A percentile compares a stretch with the other conserved stretches of the same genome.
Conservation (phyloP, 2,329 filamentous ascomycete genomes). For the Fusarium chuoi region DNA sequence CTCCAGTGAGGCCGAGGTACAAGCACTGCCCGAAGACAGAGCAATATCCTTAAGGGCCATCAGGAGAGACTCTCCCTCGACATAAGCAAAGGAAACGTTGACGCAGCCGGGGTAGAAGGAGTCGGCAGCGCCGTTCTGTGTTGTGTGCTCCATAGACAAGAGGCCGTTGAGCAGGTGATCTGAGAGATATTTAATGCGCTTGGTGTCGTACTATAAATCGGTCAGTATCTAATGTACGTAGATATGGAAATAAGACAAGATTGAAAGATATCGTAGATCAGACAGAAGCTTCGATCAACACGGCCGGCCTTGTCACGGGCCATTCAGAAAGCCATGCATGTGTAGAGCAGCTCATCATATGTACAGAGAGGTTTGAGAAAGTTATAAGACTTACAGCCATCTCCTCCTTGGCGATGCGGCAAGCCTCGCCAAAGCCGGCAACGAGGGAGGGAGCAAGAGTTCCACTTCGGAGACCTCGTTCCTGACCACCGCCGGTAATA, state of each 20-base stretch:
- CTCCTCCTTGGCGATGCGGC: slow-evolving; percentile 89
- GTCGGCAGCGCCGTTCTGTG: slow-evolving; percentile 84
- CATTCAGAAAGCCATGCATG: slow-evolving; percentile 93
- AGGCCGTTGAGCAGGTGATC: slow-evolving; percentile 86
- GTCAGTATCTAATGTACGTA: slow-evolving; percentile 25
- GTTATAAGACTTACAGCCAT: slow-evolving; percentile 76
- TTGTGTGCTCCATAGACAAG: slow-evolving; percentile 89
- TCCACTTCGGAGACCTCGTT: slow-evolving; percentile 92
- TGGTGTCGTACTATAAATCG: slow-evolving; percentile 82
- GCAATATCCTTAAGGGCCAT: slow-evolving; percentile 99
- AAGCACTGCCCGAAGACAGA: slow-evolving; percentile 94
- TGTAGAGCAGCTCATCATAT: slow-evolving; percentile 83
- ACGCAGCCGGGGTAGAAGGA: slow-evolving; percentile 96
- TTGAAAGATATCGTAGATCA: slow-evolving; percentile 54
- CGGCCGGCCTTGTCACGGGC: slow-evolving; percentile 66
- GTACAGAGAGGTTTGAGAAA: slow-evolving; percentile 34
- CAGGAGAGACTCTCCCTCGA: slow-evolving; percentile 95
- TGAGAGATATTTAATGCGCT: slow-evolving; percentile 84
- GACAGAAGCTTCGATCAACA: slow-evolving; percentile 76
- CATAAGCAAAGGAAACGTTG: slow-evolving; percentile 98
- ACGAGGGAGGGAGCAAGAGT: slow-evolving; percentile 89
- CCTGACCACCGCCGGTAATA: slow-evolving; percentile 95
- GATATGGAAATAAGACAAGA: not conserved
- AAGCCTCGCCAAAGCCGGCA: slow-evolving; percentile 95
- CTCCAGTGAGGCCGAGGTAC: slow-evolving; percentile 95